Evolutionary conservation across 768 basidiomycete species (phyloP), one percentile per base, ranked within the genome.

Genomic region (Lenzites betulinus): DNA sequence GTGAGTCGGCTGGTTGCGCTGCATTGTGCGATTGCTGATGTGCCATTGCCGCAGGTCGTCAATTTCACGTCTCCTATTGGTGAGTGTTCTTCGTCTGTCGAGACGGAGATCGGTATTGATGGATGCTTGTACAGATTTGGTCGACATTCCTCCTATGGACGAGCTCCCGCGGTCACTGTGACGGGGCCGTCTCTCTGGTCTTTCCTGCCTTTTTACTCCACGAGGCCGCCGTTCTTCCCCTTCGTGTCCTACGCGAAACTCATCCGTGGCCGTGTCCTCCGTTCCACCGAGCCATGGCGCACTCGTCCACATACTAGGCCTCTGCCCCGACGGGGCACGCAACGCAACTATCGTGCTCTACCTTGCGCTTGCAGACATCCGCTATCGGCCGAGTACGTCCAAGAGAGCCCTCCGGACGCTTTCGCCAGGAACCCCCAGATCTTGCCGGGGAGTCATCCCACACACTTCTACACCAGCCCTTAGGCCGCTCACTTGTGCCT

Each of bases 61-160:
- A 74, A 67, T 43, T 78, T 75, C 59, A 76, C 75, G 42, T 76
- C 75, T 13, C 77, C 77, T 11, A 78, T 78, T 48, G 74, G 74
- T 75, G 43, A 51, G 73, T 60, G 8, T 15, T 20, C 23, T 18
- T n/a, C 39, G 44, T 9, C 12, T 16, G 13, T 3, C 36, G 33
- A 18, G 20, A n/a, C 7, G 25, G 35, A 20, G 36, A 15, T 8
- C 30, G 28, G 39, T 22, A 58, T 25, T 54, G 35, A 38, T 20
- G 36, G 28, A 9, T 33, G n/a, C 46, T 7, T 28, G 18, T 51
- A 35, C 28, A 70, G 69, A 70, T 48, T 55, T 70, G 16, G 66
- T 64, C 26, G 69, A 70, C 49, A 53, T 70, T 35, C 51, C 66
- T 13, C 51, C 57, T 25, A 33, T 53, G 42, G 58, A 59, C 23